Conservation (phyloP, 257 asterid genomes). For the Capsicum baccatum region DNA sequence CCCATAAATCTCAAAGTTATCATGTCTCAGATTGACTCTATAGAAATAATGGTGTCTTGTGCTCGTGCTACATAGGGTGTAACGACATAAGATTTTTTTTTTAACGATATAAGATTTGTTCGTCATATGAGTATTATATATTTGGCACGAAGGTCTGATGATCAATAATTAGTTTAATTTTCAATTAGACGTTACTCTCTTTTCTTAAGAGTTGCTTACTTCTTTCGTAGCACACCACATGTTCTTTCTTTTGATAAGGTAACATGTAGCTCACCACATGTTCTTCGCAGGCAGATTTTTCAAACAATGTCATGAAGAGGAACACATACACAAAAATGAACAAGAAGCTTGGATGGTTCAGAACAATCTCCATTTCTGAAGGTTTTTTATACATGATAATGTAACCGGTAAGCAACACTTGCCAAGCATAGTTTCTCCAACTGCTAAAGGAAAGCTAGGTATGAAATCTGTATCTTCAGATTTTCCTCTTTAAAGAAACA, state of each 20-base stretch:
- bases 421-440: neutral
- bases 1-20: neutral
- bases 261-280: neutral
- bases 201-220: constrained; percentile 19
- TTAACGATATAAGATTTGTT: neutral
- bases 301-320: neutral
- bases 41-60: neutral
- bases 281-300: neutral
- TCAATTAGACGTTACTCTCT: neutral
- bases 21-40: neutral
- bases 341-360: constrained; percentile 16
- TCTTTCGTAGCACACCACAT: neutral
- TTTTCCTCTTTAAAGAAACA: neutral
- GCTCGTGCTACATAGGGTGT: neutral
- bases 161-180: neutral
- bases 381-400: neutral
- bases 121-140: neutral
- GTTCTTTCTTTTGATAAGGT: no score
- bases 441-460: neutral
- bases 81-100: neutral
- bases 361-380: constrained; percentile 21
- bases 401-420: neutral
- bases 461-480: constrained; percentile 19
- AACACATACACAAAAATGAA: neutral
- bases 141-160: neutral